phyloP scores from a whole-genome alignment of 2,329 filamentous ascomycete species.

The Exophiala calicioides region DNA sequence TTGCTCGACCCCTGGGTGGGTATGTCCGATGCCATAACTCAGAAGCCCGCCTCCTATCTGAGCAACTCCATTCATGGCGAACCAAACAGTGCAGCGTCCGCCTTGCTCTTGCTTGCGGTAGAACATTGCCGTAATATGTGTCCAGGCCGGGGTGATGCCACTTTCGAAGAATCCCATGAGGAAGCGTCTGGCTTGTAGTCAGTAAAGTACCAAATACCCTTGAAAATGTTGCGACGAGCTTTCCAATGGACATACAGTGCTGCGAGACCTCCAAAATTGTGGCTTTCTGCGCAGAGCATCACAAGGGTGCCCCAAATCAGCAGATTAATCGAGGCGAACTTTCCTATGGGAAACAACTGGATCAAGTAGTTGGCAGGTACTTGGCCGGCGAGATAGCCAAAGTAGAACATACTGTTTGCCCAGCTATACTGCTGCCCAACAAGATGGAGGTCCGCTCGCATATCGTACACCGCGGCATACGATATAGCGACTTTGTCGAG shows the following conservation, averaged over 20 bases:
- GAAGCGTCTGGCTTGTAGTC: too few relatives aligned
- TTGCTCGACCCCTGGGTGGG: slow-evolving; percentile 23
- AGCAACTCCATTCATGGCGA: slow-evolving; percentile 36
- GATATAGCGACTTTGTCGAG: too few relatives aligned
- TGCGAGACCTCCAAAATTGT: slow-evolving; percentile 40
- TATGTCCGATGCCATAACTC: slow-evolving; percentile 34
- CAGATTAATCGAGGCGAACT: too few relatives aligned
- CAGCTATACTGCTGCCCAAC: not conserved
- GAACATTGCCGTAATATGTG: slow-evolving; percentile 43
- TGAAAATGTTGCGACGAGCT: too few relatives aligned
- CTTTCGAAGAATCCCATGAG: slow-evolving; percentile 46
- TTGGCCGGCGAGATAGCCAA: not conserved
- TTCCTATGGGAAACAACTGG: not conserved
- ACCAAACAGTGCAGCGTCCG: slow-evolving; percentile 38
- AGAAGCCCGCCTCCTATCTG: slow-evolving; percentile 33
- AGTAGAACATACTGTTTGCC: not conserved
- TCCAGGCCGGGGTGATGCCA: slow-evolving; percentile 39
- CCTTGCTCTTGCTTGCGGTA: slow-evolving; percentile 40
- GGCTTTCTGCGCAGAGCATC: too few relatives aligned
- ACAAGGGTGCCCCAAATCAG: too few relatives aligned
- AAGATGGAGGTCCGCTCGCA: too few relatives aligned
- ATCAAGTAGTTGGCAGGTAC: not conserved
- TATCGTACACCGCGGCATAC: too few relatives aligned
- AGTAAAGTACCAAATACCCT: too few relatives aligned
- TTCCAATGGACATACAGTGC: slow-evolving; percentile 43